A percentile compares a stretch with the other conserved stretches of the same genome.
Evolutionary conservation across 495 filamentous ascomycete species (phyloP).

Genomic region (Daldinia concentrica): DNA sequence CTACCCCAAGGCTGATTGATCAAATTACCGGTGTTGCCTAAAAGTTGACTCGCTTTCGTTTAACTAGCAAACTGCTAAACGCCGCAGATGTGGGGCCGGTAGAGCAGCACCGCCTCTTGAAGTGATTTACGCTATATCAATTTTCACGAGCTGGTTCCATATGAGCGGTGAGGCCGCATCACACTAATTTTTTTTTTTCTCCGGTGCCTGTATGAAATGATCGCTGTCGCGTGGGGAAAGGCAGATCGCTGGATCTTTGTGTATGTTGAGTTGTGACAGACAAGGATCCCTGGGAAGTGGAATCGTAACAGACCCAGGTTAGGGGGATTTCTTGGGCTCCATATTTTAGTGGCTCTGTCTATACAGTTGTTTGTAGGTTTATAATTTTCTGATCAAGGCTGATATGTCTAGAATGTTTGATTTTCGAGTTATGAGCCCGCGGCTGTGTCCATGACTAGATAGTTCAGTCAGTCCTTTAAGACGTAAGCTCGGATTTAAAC

Average conservation of each 20-base stretch:
- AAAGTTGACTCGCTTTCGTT: neutral
- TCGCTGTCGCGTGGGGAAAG: slow-evolving; percentile 8
- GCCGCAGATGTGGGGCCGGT: neutral
- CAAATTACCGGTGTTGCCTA: slow-evolving; percentile 14
- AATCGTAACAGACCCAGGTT: neutral
- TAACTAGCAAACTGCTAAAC: neutral
- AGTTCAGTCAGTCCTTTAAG: neutral
- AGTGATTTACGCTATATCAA: neutral
- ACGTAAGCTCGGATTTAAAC: slow-evolving; percentile 16
- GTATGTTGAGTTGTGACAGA: slow-evolving; percentile 5
- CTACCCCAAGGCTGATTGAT: slow-evolving; percentile 26
- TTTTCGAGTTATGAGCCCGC: neutral
- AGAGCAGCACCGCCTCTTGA: slow-evolving; percentile 17
- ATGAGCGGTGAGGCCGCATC: neutral
- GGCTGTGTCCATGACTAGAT: neutral
- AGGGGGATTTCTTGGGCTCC: neutral
- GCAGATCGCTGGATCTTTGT: slow-evolving; percentile 9
- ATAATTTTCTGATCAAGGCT: neutral
- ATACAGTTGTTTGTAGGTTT: neutral
- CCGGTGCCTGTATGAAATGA: slow-evolving; percentile 4
- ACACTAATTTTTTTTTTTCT: neutral
- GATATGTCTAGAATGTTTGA: neutral
- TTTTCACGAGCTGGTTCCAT: neutral
- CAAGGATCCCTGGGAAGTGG: neutral
- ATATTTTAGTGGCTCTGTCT: neutral